Evolutionary conservation across 768 basidiomycete species (phyloP).

Genomic region (Pulveroboletus sp.): DNA sequence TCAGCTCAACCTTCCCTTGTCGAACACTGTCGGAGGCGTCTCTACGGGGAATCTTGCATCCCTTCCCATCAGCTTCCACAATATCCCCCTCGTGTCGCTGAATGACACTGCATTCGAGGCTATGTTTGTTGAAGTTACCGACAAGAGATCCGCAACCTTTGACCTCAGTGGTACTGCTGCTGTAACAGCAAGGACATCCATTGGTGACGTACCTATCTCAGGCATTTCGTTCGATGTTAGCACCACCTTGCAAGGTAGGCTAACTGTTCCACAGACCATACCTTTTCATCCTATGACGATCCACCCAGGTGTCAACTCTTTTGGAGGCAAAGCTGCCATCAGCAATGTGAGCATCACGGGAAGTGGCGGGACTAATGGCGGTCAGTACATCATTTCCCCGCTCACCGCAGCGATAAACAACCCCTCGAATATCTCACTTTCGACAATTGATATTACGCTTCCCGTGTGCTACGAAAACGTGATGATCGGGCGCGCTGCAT

Average conservation of each 20-base stretch:
- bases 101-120: conserved; percentile 49
- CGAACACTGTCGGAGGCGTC: conserved; percentile 50
- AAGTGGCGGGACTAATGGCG: conserved; percentile 59
- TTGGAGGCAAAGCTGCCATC: conserved; percentile 48
- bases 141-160: conserved; percentile 40
- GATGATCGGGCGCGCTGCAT: conserved; percentile 54
- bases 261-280: neutral
- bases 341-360: conserved; percentile 57
- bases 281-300: neutral
- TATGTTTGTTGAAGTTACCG: conserved; percentile 58
- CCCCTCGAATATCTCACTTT: conserved; percentile 62
- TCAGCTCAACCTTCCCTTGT: conserved; percentile 49
- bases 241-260: conserved; percentile 49
- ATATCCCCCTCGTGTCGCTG: conserved; percentile 53
- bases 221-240: conserved; percentile 59
- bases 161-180: conserved; percentile 53
- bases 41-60: conserved; percentile 67
- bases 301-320: conserved; percentile 50
- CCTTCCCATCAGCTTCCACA: conserved; percentile 51
- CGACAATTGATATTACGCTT: conserved; percentile 53
- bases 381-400: conserved; percentile 53
- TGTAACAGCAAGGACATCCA: conserved; percentile 54
- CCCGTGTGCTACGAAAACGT: conserved; percentile 54
- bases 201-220: conserved; percentile 62
- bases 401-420: conserved; percentile 57